A percentile compares a stretch with the other conserved stretches of the same genome.
These are phyloP conservation scores for Acer campestre DNA, from an alignment of 345 rosid genomes.

Conservation along the genomic window DNA sequence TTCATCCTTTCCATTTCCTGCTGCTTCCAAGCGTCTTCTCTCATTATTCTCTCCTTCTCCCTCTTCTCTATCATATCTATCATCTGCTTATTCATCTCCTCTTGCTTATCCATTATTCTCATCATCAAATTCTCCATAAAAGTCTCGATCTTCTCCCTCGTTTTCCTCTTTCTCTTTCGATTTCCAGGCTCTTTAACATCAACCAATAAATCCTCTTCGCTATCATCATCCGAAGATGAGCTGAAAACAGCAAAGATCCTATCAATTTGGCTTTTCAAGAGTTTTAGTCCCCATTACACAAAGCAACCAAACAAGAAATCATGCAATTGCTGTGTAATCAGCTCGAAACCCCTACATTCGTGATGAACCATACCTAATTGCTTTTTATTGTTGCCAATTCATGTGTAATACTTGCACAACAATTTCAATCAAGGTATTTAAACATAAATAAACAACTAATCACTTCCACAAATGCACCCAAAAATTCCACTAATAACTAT, in stretches of 20 bases:
- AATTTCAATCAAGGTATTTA: neutral
- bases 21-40: constrained; percentile 85
- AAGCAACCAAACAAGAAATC: neutral
- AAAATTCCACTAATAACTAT: neutral
- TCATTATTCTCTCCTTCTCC: constrained; percentile 58
- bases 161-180: constrained; percentile 60
- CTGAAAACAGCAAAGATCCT: constrained; percentile 35
- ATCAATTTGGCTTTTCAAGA: neutral
- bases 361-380: neutral
- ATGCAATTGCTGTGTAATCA: neutral
- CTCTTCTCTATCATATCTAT: constrained; percentile 65
- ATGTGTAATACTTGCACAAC: neutral
- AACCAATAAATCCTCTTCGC: constrained; percentile 31
- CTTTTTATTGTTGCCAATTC: neutral
- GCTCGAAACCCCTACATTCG: neutral
- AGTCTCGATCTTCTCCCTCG: constrained; percentile 40
- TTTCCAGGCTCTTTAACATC: constrained; percentile 26
- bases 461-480: neutral
- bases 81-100: constrained; percentile 70
- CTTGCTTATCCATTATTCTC: constrained; percentile 75
- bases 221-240: constrained; percentile 44
- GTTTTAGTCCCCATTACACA: neutral
- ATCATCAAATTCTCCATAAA: constrained; percentile 55
- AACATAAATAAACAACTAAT: neutral
- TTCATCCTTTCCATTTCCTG: constrained; percentile 61